phyloP scores from a whole-genome alignment of 345 rosid genomes.

The Camelina laxa region DNA sequence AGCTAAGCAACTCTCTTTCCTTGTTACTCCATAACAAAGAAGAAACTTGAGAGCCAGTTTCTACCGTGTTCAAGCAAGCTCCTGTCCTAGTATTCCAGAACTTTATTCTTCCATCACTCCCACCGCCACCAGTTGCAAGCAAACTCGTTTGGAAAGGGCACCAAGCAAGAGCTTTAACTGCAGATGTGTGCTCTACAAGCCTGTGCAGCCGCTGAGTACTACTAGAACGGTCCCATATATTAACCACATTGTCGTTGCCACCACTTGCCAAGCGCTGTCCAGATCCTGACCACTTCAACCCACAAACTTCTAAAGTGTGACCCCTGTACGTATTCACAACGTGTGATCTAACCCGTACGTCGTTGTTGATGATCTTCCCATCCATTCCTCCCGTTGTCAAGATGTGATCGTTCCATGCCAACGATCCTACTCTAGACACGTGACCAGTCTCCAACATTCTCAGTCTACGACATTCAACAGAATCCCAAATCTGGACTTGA shows the following conservation, averaged over 20 bases:
- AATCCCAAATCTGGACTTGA: conserved; percentile 39
- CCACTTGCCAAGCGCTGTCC: conserved; percentile 59
- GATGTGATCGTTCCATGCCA: conserved; percentile 1
- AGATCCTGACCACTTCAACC: conserved; percentile 53
- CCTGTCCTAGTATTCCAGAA: conserved; percentile 22
- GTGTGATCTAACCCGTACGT: too few relatives aligned
- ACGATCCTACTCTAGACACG: conserved; percentile 7
- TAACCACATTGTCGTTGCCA: conserved; percentile 53
- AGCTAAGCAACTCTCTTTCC: too few relatives aligned
- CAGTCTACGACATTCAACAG: conserved; percentile 34
- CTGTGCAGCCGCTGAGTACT: conserved; percentile 29
- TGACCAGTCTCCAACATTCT: conserved; percentile 43
- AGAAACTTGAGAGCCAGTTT: too few relatives aligned
- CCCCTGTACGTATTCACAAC: too few relatives aligned
- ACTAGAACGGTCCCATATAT: conserved; percentile 45
- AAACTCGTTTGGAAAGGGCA: conserved; percentile 27
- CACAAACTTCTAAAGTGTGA: conserved; percentile 41
- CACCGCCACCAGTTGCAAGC: conserved; percentile 36
- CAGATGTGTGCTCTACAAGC: conserved; percentile 43
- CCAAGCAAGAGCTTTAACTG: conserved; percentile 56
- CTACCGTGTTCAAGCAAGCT: neutral
- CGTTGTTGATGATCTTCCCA: too few relatives aligned
- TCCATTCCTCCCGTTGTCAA: neutral
- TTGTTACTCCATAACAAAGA: too few relatives aligned
- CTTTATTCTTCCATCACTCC: conserved; percentile 9